Evolutionary conservation across 257 asterid species (phyloP).

Genomic region (Solanum paucissectum): DNA sequence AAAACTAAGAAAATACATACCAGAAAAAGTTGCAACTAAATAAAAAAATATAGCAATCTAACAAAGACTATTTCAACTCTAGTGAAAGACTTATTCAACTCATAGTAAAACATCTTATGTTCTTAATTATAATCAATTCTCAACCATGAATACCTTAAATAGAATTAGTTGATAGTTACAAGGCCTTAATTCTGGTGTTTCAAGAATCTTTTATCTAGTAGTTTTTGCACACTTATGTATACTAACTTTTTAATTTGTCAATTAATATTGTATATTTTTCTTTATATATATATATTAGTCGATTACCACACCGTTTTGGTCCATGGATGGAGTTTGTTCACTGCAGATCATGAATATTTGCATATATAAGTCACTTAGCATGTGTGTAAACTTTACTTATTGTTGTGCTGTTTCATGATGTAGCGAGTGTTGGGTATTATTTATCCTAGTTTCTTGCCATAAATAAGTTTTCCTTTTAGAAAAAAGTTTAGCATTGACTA

Average conservation of each 20-base stretch:
- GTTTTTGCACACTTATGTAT: too few species aligned
- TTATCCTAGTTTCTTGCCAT: not conserved
- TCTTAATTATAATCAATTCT: too few species aligned
- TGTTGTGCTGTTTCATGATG: not conserved
- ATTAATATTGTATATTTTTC: not conserved
- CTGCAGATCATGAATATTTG: not conserved
- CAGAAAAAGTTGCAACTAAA: not conserved
- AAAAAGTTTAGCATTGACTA: not conserved
- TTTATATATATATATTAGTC: not conserved
- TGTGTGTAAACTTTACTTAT: not conserved
- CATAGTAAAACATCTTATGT: not conserved
- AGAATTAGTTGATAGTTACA: too few species aligned
- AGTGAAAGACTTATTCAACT: not conserved
- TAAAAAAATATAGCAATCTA: not conserved
- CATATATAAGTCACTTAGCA: not conserved
- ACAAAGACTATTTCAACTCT: not conserved
- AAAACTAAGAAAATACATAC: not conserved
- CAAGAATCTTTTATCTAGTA: too few species aligned
- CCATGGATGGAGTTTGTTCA: not conserved
- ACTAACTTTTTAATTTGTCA: too few species aligned
- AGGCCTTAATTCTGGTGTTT: too few species aligned
- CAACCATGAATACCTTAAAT: too few species aligned
- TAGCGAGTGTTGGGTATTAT: not conserved
- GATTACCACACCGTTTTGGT: not conserved
- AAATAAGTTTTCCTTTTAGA: too few species aligned